Base-by-base conservation (phyloP, 2,329 filamentous ascomycete genomes). In the Calycina marina region DNA sequence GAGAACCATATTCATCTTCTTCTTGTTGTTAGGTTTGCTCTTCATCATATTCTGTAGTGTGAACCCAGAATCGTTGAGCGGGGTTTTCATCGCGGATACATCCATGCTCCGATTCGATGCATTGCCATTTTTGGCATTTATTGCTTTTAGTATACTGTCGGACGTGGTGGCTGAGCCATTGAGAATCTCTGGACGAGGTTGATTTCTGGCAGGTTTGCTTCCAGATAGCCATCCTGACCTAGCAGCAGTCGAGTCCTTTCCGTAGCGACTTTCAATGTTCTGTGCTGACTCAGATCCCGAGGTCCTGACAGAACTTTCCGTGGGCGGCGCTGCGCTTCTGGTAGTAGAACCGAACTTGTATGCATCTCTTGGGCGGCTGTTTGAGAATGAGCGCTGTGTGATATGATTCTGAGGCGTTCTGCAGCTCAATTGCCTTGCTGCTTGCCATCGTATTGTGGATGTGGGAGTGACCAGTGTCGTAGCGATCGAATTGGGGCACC, bases 391-490 rank as follows among this genome's bases (percentile, higher is more conserved):
- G 13, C 41, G 33, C 25, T 31, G 2, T 26, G 14, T 14, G 36
- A 30, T 15, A 14, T 30, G 25, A 29, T 8, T 26, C 9, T 14
- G 14, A 25, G 38, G 28, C 28, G 11, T 12, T 35, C 24, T 39
- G 14, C 31, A 38, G 24, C 24, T 18, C 31, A 40, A 36, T 40
- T 42, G 43, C 14, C 32, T 14, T 15, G 25, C 31, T 16, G 31
- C 24, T 17, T 33, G 25, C 38, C 40, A 43, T 44, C 39, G 34
- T 39, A 36, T 30, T 28, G 42, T 32, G 20, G 39, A 38, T 16
- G 44, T 39, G 18, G 49, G 48, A 25, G 40, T 37, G 27, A 54
- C 46, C 29, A 53, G 40, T 11, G 37, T 32, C 5, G 47, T 31
- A 18, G 54, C 17, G 18, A 44, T 43, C 13, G 44, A 47, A 8